Evolutionary conservation across 768 basidiomycete genomes (phyloP), one percentile per base, ranked within the genome.

Genomic region (Lactarius hengduanensis): DNA sequence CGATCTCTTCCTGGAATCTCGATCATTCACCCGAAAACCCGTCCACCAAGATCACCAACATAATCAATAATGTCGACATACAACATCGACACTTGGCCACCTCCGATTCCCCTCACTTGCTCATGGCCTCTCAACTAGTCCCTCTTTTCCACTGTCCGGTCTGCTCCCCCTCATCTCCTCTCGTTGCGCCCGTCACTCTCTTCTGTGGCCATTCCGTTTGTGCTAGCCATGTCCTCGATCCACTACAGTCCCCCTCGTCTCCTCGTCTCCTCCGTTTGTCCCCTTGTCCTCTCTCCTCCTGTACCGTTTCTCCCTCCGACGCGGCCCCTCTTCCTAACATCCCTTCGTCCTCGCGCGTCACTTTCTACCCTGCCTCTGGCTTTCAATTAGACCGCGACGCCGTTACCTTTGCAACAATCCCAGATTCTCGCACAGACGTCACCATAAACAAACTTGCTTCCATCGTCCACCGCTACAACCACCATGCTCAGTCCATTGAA

Each of bases 191-290:
- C 2, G 77, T 83, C 41, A 83, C 80, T 10, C 86, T 96, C 47
- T 83, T 80, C 71, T 97, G 94, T 73, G 94, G 94, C 61, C 94
- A 97, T 74, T 82, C 93, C 26, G 69, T 96, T 68, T 97, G 94
- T 71, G 75, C 84, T 0, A 55, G 70, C 81, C 63, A 74, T 66
- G 68, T 70, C 70, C 67, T 62, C 69, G 54, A 32, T 59, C 62
- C 41, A 63, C 73, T 60, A 73, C 68, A 71, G 45, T 66, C 71
- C 36, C 71, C 69, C 71, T 47, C 57, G 4, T 47, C 61, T 56
- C 22, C 8, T 26, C 62, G 15, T 36, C 61, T 38, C 47, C 60
- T 62, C 45, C 67, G 57, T 38, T 58, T 58, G 36, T 50, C 61
- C 28, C 41, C 71, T 63, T 78, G 81, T 70, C 77, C 79, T 64